Percentiles rank a stretch among this genome's conserved stretches.
phyloP scores from a whole-genome alignment of 495 filamentous ascomycete species.

The Xanthoparmelia taractica region DNA sequence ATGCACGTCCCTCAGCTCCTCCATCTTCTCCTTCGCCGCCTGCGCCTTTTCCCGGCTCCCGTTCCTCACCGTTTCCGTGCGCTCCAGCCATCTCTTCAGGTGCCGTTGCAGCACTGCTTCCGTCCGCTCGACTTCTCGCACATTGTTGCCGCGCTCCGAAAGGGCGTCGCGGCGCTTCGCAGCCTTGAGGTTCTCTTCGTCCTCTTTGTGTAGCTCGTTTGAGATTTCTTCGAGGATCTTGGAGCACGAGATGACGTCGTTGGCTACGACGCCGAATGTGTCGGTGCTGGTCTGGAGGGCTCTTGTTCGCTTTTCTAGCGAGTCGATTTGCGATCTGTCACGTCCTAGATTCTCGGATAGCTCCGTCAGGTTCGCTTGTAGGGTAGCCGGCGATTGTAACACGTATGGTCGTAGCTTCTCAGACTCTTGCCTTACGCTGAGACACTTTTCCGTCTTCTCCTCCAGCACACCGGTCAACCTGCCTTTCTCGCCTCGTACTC shows the following conservation, averaged over 20 bases:
- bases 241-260: conserved; percentile 76
- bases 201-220: conserved; percentile 75
- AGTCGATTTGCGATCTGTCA: conserved; percentile 78
- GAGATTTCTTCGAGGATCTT: conserved; percentile 84
- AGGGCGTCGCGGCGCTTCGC: conserved; percentile 76
- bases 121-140: conserved; percentile 80
- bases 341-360: conserved; percentile 63
- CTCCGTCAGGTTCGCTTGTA: conserved; percentile 75
- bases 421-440: conserved; percentile 62
- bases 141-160: conserved; percentile 76
- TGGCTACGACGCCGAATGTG: conserved; percentile 72
- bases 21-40: conserved; percentile 76
- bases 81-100: conserved; percentile 70
- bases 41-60: conserved; percentile 74
- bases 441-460: conserved; percentile 62
- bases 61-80: conserved; percentile 71
- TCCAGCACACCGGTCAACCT: conserved; percentile 65
- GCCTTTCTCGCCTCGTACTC: conserved; percentile 62
- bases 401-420: conserved; percentile 87
- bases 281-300: conserved; percentile 89
- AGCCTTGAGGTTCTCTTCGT: conserved; percentile 75
- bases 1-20: conserved; percentile 76
- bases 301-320: conserved; percentile 72
- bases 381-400: conserved; percentile 70
- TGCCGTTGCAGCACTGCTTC: conserved; percentile 79